Evolutionary conservation across 179 eudicot genomes (phyloP).

Genomic region (Heliamphora ciliata): DNA sequence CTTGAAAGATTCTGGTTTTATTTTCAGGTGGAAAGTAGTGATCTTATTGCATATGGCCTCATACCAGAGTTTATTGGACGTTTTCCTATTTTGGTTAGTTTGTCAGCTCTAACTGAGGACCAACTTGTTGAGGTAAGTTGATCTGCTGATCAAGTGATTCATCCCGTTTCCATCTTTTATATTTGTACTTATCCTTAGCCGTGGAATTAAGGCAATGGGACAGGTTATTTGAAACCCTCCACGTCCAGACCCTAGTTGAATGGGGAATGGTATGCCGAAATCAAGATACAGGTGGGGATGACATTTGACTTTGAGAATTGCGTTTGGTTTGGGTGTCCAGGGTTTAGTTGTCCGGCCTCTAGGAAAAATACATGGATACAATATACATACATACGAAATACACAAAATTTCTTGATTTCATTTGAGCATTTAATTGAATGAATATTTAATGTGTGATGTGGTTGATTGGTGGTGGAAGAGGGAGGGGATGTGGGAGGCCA

Average conservation of each 20-base stretch:
- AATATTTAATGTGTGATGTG: too few relatives aligned
- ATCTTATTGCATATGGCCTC: slow-evolving; percentile 64
- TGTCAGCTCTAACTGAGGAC: slow-evolving; percentile 60
- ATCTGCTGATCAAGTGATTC: not conserved
- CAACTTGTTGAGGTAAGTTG: slow-evolving; percentile 57
- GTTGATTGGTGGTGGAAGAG: too few relatives aligned
- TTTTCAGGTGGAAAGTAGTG: slow-evolving; percentile 66
- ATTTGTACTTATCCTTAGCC: not conserved
- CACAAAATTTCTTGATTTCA: too few relatives aligned
- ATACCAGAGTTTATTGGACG: slow-evolving; percentile 76
- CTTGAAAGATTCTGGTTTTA: not conserved
- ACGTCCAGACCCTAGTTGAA: not conserved
- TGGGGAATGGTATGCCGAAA: not conserved
- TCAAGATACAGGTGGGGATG: not conserved
- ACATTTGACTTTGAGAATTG: slow-evolving; percentile 3
- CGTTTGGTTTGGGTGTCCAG: not conserved
- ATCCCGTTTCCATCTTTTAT: not conserved
- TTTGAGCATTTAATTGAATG: too few relatives aligned
- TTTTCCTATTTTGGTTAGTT: slow-evolving; percentile 60
- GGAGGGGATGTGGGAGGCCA: too few relatives aligned
- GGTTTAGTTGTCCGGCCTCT: not conserved
- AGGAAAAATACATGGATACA: too few relatives aligned
- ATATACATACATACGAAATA: too few relatives aligned
- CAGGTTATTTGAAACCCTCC: not conserved
- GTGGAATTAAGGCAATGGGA: not conserved